Evolutionary conservation across 2,329 filamentous ascomycete species (phyloP).

Genomic region (Arthrobotrys sphaeroides): DNA sequence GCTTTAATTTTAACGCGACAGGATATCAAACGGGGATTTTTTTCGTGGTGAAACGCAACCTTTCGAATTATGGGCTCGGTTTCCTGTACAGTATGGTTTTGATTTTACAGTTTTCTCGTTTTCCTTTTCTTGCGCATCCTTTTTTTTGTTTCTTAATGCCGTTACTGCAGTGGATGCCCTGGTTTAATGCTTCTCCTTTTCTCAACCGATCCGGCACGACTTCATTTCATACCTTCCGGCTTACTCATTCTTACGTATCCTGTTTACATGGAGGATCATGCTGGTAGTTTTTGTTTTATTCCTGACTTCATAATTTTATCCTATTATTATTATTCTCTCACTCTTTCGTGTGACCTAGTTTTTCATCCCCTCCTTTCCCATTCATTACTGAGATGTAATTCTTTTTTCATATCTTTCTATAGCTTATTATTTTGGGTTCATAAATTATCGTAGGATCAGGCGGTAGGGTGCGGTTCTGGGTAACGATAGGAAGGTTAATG

Average conservation of each 20-base stretch:
- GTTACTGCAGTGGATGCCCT: slow-evolving; percentile 13
- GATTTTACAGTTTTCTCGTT: neutral
- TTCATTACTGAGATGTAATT: slow-evolving; percentile 50
- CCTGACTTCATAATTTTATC: neutral
- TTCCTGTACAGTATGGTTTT: slow-evolving; percentile 37
- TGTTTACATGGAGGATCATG: slow-evolving; percentile 19
- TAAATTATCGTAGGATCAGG: neutral
- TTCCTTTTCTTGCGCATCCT: neutral
- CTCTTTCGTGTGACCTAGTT: slow-evolving; percentile 25
- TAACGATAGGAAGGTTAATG: neutral
- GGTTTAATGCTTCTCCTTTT: slow-evolving; percentile 15
- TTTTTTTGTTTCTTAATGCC: neutral
- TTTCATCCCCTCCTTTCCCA: neutral
- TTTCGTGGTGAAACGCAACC: too few relatives aligned
- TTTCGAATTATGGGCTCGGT: neutral
- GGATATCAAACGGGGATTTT: neutral
- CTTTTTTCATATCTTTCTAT: neutral
- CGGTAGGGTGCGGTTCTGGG: neutral
- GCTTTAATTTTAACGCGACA: slow-evolving; percentile 14
- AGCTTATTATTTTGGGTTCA: neutral
- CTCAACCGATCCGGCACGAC: slow-evolving; percentile 1
- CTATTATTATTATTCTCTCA: neutral
- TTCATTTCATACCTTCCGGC: neutral
- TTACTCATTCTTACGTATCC: neutral
- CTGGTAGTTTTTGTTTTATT: slow-evolving; percentile 3